Base-by-base conservation (phyloP, 2,329 filamentous ascomycete species). In the Daldinia sp. region DNA sequence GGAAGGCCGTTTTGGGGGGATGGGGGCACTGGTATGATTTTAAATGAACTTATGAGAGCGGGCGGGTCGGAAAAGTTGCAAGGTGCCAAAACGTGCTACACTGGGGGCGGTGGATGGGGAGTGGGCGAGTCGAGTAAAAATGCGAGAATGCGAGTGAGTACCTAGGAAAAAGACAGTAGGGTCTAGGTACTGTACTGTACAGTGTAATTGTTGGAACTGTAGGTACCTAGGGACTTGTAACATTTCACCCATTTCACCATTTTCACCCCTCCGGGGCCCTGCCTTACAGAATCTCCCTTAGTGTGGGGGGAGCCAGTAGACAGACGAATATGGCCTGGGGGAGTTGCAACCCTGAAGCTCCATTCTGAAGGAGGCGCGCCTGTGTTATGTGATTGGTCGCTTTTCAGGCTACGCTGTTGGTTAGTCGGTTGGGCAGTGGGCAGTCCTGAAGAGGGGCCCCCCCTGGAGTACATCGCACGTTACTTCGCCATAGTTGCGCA, bases 1-100 rank as follows among this genome's bases (percentile, higher is more conserved):
- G 74, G 73, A 77, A 73, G 74, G 68, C 70, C 69, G 74, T 74
- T 72, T 71, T 74, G 75, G 65, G 72, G 72, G 71, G 71, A 76
- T 74, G 77, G 76, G 77, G 76, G 77, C 73, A 74, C 72, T 75
- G 74, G 71, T 76, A 73, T 75, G 76, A 72, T 76, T 78, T 77
- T 78, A 79, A 78, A 79, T 77, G 75, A 76, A 72, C 65, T 66
- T 66, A 73, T 72, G 71, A 73, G 71, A 55, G 65, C 67, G 72
- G 72, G 72, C 73, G 71, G 71, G 74, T 75, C 74, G 73, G 72
- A 67, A 73, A 73, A 69, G 44, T 61, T 69, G 63, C 60, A 51
- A 65, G 60, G 59, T 66, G 59, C 64, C 63, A 70, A 72, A 73
- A 71, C 63, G 64, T 72, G 67, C 70, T 68, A 70, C 70, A 58